Conservation (phyloP, 768 basidiomycete species). For the Leccinum olivaceopallidum region DNA sequence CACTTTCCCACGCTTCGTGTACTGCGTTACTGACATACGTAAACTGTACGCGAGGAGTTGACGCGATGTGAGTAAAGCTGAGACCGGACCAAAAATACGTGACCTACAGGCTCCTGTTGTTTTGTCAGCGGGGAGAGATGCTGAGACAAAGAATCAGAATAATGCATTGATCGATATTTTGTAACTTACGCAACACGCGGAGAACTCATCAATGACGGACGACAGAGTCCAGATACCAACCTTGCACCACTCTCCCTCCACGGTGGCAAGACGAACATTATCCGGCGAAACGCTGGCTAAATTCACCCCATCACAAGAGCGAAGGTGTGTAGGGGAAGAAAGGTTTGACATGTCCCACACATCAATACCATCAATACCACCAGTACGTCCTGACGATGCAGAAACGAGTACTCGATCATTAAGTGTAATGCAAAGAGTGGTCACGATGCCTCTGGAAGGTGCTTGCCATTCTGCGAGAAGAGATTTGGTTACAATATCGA, state of each 20-base stretch:
- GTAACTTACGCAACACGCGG: not conserved
- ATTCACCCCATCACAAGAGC: not conserved
- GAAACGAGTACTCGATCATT: not conserved
- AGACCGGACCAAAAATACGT: not conserved
- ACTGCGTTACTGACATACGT: not conserved
- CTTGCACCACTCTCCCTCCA: not conserved
- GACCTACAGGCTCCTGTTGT: not conserved
- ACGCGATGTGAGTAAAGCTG: not conserved
- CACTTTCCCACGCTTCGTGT: not conserved
- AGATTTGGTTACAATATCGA: not conserved
- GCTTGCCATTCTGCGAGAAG: not conserved
- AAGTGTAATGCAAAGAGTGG: not conserved
- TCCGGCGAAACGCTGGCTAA: not conserved
- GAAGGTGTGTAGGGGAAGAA: not conserved
- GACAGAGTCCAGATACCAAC: not conserved
- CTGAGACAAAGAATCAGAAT: not conserved
- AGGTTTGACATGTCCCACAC: not conserved
- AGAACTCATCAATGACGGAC: not conserved
- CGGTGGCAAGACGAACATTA: not conserved
- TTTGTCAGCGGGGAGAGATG: not conserved
- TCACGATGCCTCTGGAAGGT: not conserved
- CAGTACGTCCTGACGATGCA: not conserved
- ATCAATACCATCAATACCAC: not conserved
- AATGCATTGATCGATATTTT: not conserved
- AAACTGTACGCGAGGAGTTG: not conserved